Base-by-base conservation (phyloP, 805 yeast genomes). In the Ogataea polymorpha region DNA sequence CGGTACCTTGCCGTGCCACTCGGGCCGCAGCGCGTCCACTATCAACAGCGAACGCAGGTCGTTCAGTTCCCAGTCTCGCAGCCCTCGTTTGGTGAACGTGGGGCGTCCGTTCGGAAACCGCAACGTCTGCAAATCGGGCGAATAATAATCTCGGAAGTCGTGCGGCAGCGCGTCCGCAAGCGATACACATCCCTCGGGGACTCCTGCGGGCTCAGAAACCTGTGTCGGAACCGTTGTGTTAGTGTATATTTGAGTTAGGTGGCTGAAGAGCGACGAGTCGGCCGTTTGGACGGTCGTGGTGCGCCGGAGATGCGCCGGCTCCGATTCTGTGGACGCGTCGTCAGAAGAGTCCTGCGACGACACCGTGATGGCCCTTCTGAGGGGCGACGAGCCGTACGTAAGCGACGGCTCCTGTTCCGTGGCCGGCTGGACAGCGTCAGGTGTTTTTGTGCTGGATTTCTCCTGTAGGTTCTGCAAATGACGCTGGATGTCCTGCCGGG, bases 11-110 rank as follows among this genome's bases (percentile, higher is more conserved):
- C 66, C 66, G 12, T 68, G 63, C 87, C 88, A 82, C 52, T 75
- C 80, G 5, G 78, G 77, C 37, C 62, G 64, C 27, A 75, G 49
- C 18, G 57, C 62, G 23, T 70, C 74, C 16, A 80, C 67, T 20
- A 84, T 79, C 26, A 84, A 62, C 21, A 82, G 59, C 2, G 88
- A 79, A 32, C 91, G 65, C 14, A 80, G 64, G 56, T 82, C 90
- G 58, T 84, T 84, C 37, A 80, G 55, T 35, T 75, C 80, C 91
- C 91, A 84, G 58, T 82, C 84, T 18, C 79, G 64, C 29, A 84
- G 65, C 12, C 75, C 77, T 39, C 88, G 65, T 46, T 73, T 75
- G 0, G 87, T 80, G 60, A 80, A 82, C 18, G 63, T 58, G 10
- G 86, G 87, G 32, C 88, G 65, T 0, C 84, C 83, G 47, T 76